A percentile compares a stretch with the other conserved stretches of the same genome.
Conservation (phyloP, 169 alveolate genomes). For the Plasmodium malariae region DNA sequence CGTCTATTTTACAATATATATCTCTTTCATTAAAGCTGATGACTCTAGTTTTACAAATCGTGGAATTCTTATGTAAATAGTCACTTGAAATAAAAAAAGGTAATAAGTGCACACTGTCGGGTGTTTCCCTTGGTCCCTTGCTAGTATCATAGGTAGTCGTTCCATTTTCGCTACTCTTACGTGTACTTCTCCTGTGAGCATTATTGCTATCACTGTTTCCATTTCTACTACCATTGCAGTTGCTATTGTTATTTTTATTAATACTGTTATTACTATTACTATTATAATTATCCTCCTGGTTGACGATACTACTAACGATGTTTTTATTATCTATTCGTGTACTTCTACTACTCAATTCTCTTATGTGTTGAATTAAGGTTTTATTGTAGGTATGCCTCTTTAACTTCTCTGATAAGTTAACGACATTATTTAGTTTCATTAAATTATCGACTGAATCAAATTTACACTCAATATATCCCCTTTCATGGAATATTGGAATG, state of each 20-base stretch:
- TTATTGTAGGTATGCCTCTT: neutral
- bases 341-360: neutral
- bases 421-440: constrained; percentile 8
- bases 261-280: neutral
- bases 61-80: constrained; percentile 3
- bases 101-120: constrained; percentile 4
- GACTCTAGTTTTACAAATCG: constrained; percentile 36
- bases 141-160: neutral
- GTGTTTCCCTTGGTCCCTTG: neutral
- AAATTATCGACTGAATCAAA: constrained; percentile 29
- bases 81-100: constrained; percentile 44
- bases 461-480: constrained; percentile 40
- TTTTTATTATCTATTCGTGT: neutral
- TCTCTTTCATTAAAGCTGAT: constrained; percentile 39
- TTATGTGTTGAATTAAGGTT: constrained; percentile 29
- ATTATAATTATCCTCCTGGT: neutral
- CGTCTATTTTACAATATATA: constrained; percentile 30
- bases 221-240: neutral
- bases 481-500: constrained; percentile 47
- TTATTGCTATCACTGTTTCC: neutral
- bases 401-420: neutral
- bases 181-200: too few species aligned
- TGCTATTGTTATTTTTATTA: neutral
- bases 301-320: neutral
- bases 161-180: neutral